Evolutionary conservation across 306 rosid genomes (phyloP), one percentile per base, ranked within the genome.

Genomic region (Cicer cuneatum): DNA sequence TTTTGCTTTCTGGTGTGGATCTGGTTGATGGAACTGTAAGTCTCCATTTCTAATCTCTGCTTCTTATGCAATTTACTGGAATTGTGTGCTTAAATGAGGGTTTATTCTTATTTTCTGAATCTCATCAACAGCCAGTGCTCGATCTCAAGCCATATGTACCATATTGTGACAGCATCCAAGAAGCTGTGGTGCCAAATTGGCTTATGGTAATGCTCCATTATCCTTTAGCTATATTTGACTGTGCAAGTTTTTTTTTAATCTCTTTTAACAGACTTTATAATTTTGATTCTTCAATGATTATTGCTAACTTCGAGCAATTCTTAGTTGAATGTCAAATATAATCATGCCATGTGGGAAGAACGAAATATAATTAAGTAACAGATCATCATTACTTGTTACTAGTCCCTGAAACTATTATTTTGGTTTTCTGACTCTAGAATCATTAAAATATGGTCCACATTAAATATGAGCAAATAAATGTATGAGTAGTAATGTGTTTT

Each of bases 1-100:
- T 94, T 75, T 77, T 91, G 73, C 96, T 94, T 40, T 91, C 98
- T 81, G 95, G 98, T 57, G 96, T 80, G 74, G 97, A 94, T 83
- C 89, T 94, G 84, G 98, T 91, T 77, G 96, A 94, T 83, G 97
- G 96, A 76, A 94, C 95, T 7, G 97, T 94, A 83, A 83, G 98
- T 80, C 74, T 79, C 74, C 74, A 43, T 58, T 83, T 77, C 62
- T 80, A 38, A 43, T 82, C 38, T 60, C 19, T 82, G 19, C 61
- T 62, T 56, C 76, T 73, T 70, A 2, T 56, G 62, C 41, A 46
- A 24, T 42, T 78, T 14, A 47, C 51, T 45, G 51, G 21, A 38
- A 56, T 8, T 69, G 5, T 59, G 18, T 74, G 37, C 57, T 29
- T 29, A 29, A 29, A 29, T 9, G 67, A 40, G 24, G 53, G 21